Evolutionary conservation across 2,329 filamentous ascomycete genomes (phyloP).

Genomic region (Waltergamsia citrina): DNA sequence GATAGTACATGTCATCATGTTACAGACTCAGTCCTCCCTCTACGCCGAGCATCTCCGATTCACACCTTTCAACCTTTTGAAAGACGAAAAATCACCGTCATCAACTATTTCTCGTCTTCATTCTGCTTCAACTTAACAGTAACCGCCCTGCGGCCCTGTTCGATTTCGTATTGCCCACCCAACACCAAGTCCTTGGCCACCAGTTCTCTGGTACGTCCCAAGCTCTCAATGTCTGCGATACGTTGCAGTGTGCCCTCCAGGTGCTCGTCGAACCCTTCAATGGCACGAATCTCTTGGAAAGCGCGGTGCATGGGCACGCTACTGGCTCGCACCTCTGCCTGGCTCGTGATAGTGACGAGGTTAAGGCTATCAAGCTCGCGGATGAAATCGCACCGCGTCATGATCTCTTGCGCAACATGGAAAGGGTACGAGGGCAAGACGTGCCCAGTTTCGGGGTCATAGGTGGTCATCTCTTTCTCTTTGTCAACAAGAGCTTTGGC

Average conservation of each 20-base stretch:
- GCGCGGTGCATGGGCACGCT: slow-evolving; percentile 94
- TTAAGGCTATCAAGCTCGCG: slow-evolving; percentile 88
- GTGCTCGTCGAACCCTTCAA: slow-evolving; percentile 72
- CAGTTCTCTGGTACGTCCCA: slow-evolving; percentile 87
- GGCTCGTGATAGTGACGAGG: slow-evolving; percentile 86
- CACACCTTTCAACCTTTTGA: too few species aligned
- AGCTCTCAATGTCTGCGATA: slow-evolving; percentile 85
- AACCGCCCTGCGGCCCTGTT: slow-evolving; percentile 26
- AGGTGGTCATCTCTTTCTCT: slow-evolving; percentile 59
- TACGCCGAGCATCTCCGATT: too few species aligned
- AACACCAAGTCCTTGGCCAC: slow-evolving; percentile 92
- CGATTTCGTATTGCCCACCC: slow-evolving; percentile 68
- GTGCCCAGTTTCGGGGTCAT: slow-evolving; percentile 59
- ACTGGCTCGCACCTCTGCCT: slow-evolving; percentile 80
- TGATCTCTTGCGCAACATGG: slow-evolving; percentile 79
- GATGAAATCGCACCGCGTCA: slow-evolving; percentile 94
- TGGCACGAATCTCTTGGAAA: slow-evolving; percentile 71
- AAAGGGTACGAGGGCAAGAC: slow-evolving; percentile 72
- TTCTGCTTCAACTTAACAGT: slow-evolving; percentile 33
- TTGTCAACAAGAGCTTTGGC: slow-evolving; percentile 84
- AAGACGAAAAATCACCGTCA: slow-evolving; percentile 3
- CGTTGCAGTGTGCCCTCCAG: slow-evolving; percentile 75
- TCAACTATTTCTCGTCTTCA: slow-evolving; percentile 21
- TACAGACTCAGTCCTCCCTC: too few species aligned
- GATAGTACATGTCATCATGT: neutral